Conservation (phyloP, 441 rosid genomes). For the Gossypium davidsonii region DNA sequence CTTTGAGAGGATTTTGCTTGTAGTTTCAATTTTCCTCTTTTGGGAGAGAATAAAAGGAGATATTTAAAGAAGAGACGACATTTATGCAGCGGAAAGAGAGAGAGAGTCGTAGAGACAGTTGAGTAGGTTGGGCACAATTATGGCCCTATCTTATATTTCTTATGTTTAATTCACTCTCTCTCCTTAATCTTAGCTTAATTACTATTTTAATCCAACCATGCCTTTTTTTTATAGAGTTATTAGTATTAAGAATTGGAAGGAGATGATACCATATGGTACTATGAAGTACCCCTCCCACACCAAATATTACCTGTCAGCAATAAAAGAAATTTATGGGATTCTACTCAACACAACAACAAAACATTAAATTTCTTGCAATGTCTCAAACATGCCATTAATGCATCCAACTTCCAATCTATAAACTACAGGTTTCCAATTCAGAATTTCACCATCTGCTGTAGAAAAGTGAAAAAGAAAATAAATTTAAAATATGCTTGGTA, state of each 20-base stretch:
- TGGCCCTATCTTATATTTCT: constrained; percentile 6
- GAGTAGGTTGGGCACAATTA: constrained; percentile 30
- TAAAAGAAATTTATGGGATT: not conserved
- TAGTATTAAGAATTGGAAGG: not conserved
- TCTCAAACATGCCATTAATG: not conserved
- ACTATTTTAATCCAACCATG: not conserved
- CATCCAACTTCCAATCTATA: not conserved
- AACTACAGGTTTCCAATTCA: too few species aligned
- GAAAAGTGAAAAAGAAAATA: too few species aligned
- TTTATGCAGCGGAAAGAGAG: constrained; percentile 17
- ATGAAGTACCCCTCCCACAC: not conserved
- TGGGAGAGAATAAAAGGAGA: not conserved
- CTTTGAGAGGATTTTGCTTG: not conserved
- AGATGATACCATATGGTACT: not conserved
- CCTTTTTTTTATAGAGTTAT: not conserved
- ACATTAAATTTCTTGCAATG: not conserved
- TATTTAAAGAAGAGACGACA: not conserved
- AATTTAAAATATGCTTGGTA: too few species aligned
- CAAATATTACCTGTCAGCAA: not conserved
- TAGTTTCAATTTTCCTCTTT: not conserved
- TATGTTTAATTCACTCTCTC: not conserved
- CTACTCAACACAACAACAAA: not conserved
- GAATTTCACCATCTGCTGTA: too few species aligned
- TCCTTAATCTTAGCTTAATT: not conserved
- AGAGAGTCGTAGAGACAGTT: constrained; percentile 25